Evolutionary conservation across 176 grass and related monocot genomes (phyloP).

Genomic region (Eleusine indica): DNA sequence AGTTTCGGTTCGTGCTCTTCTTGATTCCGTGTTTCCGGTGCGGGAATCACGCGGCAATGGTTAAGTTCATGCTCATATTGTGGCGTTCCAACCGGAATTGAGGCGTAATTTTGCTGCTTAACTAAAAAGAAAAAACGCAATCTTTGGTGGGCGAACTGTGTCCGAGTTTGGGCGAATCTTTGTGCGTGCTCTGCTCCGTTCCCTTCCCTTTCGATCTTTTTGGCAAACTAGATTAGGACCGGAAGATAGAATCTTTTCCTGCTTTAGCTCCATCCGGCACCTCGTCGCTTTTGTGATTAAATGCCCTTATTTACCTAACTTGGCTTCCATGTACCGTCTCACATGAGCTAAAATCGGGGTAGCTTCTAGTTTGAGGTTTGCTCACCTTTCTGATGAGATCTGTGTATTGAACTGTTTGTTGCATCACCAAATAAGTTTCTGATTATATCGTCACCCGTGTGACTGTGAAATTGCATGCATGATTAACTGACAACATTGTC

Average conservation of each 20-base stretch:
- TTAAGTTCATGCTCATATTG: neutral
- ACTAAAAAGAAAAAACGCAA: neutral
- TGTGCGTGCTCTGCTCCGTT: neutral
- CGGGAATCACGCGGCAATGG: too few species aligned
- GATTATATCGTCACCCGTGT: neutral
- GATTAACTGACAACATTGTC: neutral
- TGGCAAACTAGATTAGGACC: neutral
- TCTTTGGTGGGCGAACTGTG: neutral
- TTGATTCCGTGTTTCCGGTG: neutral
- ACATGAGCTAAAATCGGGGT: neutral
- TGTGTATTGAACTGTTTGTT: neutral
- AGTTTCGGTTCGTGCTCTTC: neutral
- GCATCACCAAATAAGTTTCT: neutral
- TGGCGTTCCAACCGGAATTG: neutral
- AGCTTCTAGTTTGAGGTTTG: constrained; percentile 15
- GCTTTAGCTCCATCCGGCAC: neutral
- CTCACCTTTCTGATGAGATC: constrained; percentile 23
- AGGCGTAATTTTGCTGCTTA: neutral
- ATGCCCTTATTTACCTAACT: constrained; percentile 18
- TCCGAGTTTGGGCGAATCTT: constrained; percentile 24
- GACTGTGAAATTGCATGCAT: neutral
- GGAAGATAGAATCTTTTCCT: constrained; percentile 16
- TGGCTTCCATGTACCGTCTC: constrained; percentile 18
- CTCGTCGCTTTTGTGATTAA: neutral
- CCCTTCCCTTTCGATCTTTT: neutral